Evolutionary conservation across 2,329 filamentous ascomycete species (phyloP), one percentile per base, ranked within the genome.

Genomic region (Colletotrichum euphorbiae): DNA sequence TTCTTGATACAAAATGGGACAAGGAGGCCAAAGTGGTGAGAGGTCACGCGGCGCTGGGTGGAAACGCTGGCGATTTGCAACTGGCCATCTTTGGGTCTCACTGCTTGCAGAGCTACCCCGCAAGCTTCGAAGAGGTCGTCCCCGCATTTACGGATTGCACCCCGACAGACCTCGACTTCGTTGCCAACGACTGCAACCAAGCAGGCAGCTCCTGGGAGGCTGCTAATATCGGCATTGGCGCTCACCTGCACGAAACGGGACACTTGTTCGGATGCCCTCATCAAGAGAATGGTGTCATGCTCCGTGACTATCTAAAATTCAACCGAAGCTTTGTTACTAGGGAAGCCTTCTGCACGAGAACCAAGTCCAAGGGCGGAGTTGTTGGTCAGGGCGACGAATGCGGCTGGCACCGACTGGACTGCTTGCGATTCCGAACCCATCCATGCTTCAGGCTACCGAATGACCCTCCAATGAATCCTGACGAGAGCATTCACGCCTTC

Each of bases 1-100:
- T 97, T 52, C 83, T 99, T 42, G 96, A 99, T 76, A 85, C 93
- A 3, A 93, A 97, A 73, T 98, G 94, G 94, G 93, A 98, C 76
- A 87, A 85, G 24, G 76, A 83, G 46, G 82, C 86, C 5, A 90
- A 93, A 70, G 89, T 88, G 1, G 89, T 97, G 36, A 89, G 88
- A 19, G 93, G 90, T 13, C 94, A 98, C 77, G 93, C 93, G 2
- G 94, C 94, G 5, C 82, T 97, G n/a, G 94, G 94, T 28, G 92
- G 91, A 19, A 81, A 85, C 50, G 85, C 84, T 33, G 92, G 90
- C n/a, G 88, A 92, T 70, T 80, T 97, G 69, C 90, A 94, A 67
- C 82, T 98, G 61, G 94, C 91, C 31, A 91, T 98, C 60, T 98
- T 97, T 76, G 96, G 96, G 13, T 98, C 95, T 3, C 94, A 98